Base-by-base conservation (phyloP, 2,329 filamentous ascomycete genomes). In the Talaromyces sp. region DNA sequence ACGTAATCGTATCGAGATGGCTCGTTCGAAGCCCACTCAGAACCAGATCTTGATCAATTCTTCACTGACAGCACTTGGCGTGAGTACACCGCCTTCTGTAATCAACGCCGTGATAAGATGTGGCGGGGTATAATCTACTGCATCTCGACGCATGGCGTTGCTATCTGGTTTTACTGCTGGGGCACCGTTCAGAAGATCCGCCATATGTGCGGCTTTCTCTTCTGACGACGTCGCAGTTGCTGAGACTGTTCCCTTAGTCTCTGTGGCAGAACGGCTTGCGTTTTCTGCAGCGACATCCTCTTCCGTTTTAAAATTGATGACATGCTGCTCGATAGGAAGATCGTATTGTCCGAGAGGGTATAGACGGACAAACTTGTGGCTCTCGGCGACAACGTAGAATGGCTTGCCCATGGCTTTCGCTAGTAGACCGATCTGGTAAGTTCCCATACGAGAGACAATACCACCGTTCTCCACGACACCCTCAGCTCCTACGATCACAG, bases 391-490 rank as follows among this genome's bases (percentile, higher is more conserved):
- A 18, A 96, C 92, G 71, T 96, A 96, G 69, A 98, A 91, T 0
- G 90, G 90, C 66, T 91, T 88, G 42, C 88, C 86, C 65, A 84
- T 83, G 14, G 84, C 84, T 70, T 88, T 88, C 5, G 93, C 92
- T 59, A 97, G 80, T 68, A 92, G 81, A 1, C 91, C 93, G 69
- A 98, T 88, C 79, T 96, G 92, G 69, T 91, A 93, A 3, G 86
- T 88, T 28, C 93, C 93, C 78, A 98, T 85, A 56, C 93, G 83
- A 25, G 90, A 93, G 68, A 99, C 91, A 69, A 98, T 89, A 40
- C 93, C 93, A 57, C 95, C 95, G 72, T 96, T 96, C 72, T 96
- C 91, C 21, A 96, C 91, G 16, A 98, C 92, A 44, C 92, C 93
- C 76, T 98, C 93, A 1, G 86, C 79, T 50, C 86, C 86, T 1